A percentile compares a stretch with the other conserved stretches of the same genome.
Evolutionary conservation across 2,329 filamentous ascomycete genomes (phyloP).

Genomic region (Botrytis medusae): DNA sequence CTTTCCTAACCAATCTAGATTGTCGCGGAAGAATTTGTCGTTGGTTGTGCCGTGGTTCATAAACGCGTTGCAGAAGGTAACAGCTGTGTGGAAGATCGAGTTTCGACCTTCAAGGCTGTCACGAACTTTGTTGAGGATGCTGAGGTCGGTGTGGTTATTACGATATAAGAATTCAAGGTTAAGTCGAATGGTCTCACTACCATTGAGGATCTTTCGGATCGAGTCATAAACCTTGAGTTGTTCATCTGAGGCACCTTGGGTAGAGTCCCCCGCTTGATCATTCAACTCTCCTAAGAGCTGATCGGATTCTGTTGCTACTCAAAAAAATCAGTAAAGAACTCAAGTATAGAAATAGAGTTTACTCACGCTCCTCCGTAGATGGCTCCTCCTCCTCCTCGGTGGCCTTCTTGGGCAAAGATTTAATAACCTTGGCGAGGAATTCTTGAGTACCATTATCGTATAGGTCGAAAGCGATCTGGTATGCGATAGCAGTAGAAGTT

Average conservation of each 20-base stretch:
- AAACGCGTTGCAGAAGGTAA: conserved; percentile 97
- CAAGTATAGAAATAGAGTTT: neutral
- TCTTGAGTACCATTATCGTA: conserved; percentile 99
- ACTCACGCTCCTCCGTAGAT: conserved; percentile 45
- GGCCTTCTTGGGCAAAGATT: conserved; percentile 64
- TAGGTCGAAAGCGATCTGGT: conserved; percentile 96
- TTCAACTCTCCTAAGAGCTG: conserved; percentile 56
- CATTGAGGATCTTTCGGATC: conserved; percentile 71
- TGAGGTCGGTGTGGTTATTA: conserved; percentile 89
- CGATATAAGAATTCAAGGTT: conserved; percentile 96
- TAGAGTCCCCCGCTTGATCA: conserved; percentile 41
- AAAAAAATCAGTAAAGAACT: neutral
- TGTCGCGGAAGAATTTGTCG: conserved; percentile 97
- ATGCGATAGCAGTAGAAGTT: conserved; percentile 79
- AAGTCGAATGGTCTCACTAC: conserved; percentile 89
- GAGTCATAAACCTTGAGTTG: conserved; percentile 59
- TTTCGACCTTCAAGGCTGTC: conserved; percentile 94
- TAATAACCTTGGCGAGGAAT: conserved; percentile 86
- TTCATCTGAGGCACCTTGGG: conserved; percentile 47
- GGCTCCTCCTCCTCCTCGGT: conserved; percentile 42
- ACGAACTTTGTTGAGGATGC: conserved; percentile 92
- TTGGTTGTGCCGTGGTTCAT: conserved; percentile 99
- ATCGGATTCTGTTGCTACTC: conserved; percentile 46
- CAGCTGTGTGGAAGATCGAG: conserved; percentile 96
- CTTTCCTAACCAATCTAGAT: conserved; percentile 96